Evolutionary conservation across 2,329 filamentous ascomycete genomes (phyloP), one percentile per base, ranked within the genome.

Genomic region (Aspergillus sp.): DNA sequence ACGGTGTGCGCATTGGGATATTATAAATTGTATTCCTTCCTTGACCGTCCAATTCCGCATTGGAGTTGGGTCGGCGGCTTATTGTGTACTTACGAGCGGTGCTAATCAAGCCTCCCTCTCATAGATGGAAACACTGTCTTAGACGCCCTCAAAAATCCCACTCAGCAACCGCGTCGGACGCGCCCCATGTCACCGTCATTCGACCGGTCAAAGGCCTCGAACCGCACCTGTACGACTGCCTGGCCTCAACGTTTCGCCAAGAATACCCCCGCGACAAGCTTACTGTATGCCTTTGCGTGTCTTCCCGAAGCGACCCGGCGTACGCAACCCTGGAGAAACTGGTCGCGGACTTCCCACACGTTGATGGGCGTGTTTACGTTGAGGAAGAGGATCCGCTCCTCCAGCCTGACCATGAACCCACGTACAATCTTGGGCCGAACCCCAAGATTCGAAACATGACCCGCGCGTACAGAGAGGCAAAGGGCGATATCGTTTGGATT

Each of bases 391-490:
- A 96, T 70, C 85, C 89, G 0, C 73, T 85, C 30, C 78, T 96
- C 8, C 82, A 85, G 53, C 57, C 61, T 9, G 82, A 81, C 30
- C 67, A 78, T 32, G 74, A 76, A 11, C 81, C 81, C 53, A 67
- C 76, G 49, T 75, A 82, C 61, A 82, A 85, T 56, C 81, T 98
- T 56, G 96, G 96, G 0, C 95, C 95, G 1, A 99, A 99, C 69
- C 95, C 95, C n/a, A 99, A 99, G 79, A 96, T 99, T 66, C 83
- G 95, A 50, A 99, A 99, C 72, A 91, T 98, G 81, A 97, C 93
- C 71, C 85, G 91, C 43, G 93, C 91, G 2, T 99, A 97, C 71
- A 81, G 92, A 26, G 93, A 98, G 70, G 91, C 92, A 2, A 88
- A 88, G 62, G 89, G 90, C 1, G 92, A 97, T 69, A 83, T 98